Conservation (phyloP, 805 yeast genomes). For the Suhomyces sp. region DNA sequence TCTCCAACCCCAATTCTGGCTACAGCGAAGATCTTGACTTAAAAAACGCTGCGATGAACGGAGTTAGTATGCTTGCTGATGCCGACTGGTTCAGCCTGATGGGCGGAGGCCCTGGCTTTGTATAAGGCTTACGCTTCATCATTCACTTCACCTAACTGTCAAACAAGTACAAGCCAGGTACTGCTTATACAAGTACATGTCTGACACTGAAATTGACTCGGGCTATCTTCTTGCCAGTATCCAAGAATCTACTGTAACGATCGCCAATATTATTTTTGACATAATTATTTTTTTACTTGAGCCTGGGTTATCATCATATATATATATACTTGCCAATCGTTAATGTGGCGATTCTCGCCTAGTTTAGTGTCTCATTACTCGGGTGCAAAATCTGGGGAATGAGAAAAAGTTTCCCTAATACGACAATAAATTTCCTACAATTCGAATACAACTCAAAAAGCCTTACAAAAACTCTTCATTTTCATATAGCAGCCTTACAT, state of each 20-base stretch:
- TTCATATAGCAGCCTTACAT: not conserved
- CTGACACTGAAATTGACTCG: not conserved
- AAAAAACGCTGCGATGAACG: not conserved
- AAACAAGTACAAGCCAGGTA: not conserved
- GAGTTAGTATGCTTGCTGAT: conserved; percentile 8
- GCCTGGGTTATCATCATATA: not conserved
- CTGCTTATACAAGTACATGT: not conserved
- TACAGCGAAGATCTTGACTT: not conserved
- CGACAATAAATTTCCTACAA: not conserved
- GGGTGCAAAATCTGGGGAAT: conserved; percentile 1
- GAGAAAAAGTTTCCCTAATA: not conserved
- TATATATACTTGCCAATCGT: not conserved
- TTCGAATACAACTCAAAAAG: not conserved
- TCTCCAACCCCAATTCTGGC: not conserved
- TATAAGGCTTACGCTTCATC: conserved; percentile 1
- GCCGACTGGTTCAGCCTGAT: conserved; percentile 32
- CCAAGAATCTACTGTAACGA: not conserved
- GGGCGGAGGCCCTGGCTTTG: conserved; percentile 34
- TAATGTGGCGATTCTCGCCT: not conserved
- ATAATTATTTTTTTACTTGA: not conserved
- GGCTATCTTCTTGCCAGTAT: not conserved
- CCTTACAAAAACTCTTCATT: not conserved
- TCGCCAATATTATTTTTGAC: not conserved
- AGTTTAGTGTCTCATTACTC: not conserved
- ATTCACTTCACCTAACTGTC: not conserved